Percentiles rank a stretch among this genome's conserved stretches.
Evolutionary conservation across 768 basidiomycete genomes (phyloP).

Genomic region (Lepiota brunneoincarnata): DNA sequence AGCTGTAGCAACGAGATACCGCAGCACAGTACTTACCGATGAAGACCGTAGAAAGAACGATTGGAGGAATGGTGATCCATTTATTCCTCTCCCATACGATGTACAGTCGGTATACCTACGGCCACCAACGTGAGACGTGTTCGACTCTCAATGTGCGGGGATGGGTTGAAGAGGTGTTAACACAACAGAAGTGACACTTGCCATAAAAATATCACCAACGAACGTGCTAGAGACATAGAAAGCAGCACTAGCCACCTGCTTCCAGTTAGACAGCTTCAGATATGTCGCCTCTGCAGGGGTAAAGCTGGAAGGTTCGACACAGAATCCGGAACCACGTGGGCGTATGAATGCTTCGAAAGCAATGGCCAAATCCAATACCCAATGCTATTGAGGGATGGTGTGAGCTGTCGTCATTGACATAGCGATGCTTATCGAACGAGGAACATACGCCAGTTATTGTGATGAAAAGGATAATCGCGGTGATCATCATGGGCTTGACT

Average conservation of each 20-base stretch:
- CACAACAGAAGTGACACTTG: neutral
- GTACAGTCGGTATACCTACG: too few species aligned
- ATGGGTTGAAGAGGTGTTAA: too few species aligned
- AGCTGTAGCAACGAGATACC: too few species aligned
- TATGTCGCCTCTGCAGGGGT: conserved; percentile 12
- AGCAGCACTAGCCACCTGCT: conserved; percentile 6
- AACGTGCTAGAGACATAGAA: conserved; percentile 13
- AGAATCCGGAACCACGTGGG: conserved; percentile 5
- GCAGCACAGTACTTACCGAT: too few species aligned
- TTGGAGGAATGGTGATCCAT: too few species aligned
- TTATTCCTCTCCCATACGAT: too few species aligned
- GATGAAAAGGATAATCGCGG: conserved; percentile 16
- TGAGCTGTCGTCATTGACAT: too few species aligned
- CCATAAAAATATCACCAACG: conserved; percentile 15
- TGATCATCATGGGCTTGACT: conserved; percentile 19
- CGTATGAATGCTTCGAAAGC: conserved; percentile 14
- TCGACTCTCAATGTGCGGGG: conserved; percentile 10
- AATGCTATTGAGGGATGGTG: conserved; percentile 6
- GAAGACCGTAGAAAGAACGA: too few species aligned
- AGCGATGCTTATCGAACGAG: neutral
- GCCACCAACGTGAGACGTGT: conserved; percentile 20
- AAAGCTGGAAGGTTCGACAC: neutral
- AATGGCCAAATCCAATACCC: conserved; percentile 11
- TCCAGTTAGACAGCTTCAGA: conserved; percentile 13
- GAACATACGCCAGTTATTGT: conserved; percentile 18